These are phyloP conservation scores for Penicillium parvum DNA, from an alignment of 495 filamentous ascomycete genomes.

Conservation along the genomic window DNA sequence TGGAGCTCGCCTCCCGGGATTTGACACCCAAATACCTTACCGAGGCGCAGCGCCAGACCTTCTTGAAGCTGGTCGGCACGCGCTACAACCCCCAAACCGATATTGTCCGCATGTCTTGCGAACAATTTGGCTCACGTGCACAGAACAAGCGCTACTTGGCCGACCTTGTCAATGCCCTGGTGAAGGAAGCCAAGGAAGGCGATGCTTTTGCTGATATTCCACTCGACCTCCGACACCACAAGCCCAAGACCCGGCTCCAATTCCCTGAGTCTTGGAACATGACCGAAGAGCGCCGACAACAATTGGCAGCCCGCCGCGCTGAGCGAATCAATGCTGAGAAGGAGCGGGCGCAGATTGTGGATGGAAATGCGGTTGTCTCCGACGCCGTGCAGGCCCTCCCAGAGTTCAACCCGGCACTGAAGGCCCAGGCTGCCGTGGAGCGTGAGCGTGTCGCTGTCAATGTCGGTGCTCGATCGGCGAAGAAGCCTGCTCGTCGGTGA, in stretches of 20 bases:
- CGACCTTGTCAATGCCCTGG: slow-evolving; percentile 67
- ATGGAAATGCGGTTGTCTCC: slow-evolving; percentile 38
- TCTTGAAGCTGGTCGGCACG: slow-evolving; percentile 82
- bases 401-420: slow-evolving; percentile 32
- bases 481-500: slow-evolving; percentile 27
- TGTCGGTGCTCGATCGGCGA: slow-evolving; percentile 21
- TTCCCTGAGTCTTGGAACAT: slow-evolving; percentile 84
- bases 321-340: slow-evolving; percentile 31
- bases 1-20: slow-evolving; percentile 76
- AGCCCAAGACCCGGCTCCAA: slow-evolving; percentile 55
- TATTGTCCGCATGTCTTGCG: slow-evolving; percentile 84
- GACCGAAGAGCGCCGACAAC: slow-evolving; percentile 60
- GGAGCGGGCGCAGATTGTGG: slow-evolving; percentile 25
- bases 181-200: slow-evolving; percentile 73
- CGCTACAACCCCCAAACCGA: slow-evolving; percentile 87
- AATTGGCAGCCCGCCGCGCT: slow-evolving; percentile 56
- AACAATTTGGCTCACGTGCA: slow-evolving; percentile 77
- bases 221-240: slow-evolving; percentile 84
- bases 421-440: slow-evolving; percentile 29
- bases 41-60: slow-evolving; percentile 64
- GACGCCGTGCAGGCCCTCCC: slow-evolving; percentile 32
- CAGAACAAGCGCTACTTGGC: slow-evolving; percentile 95
- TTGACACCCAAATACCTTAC: slow-evolving; percentile 55
- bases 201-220: slow-evolving; percentile 89
- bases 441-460: slow-evolving; percentile 39